Evolutionary conservation across 2,329 filamentous ascomycete species (phyloP), one percentile per base, ranked within the genome.

Genomic region (Ceratocystis eucalypticola): DNA sequence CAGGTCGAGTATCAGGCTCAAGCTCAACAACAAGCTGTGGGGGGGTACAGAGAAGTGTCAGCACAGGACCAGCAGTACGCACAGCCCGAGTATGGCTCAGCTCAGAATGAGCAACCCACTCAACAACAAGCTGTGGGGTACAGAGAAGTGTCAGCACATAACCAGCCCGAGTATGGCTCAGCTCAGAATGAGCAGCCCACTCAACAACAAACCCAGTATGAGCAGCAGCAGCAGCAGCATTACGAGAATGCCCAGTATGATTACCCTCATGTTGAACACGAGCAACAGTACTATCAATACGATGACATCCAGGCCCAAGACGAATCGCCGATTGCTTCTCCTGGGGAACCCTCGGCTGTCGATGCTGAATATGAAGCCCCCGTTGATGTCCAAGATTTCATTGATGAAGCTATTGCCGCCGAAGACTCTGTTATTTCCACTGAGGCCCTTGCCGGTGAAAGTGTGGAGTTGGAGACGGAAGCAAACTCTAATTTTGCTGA

Each of bases 1-100:
- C 62, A 64, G 25, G 37, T 53, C 28, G 22, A 64, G 46, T 64
- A 64, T 30, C 45, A 25, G 12, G 45, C 28, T 28, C 55, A 59
- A 15, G 28, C 28, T 15, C 61, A 28, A 30, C 25, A 37, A 17
- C 25, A 57, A 28, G 28, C 15, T 20, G 55, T n/a, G 33, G 30
- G 3, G 33, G 30, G 3, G 15, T 59, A 59, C 28, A 15, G 33
- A 28, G 25, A 30, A 30, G 25, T 8, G 28, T 5, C 55, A 33
- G 4, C n/a, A 2, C 25, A 59, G 12, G 55, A 12, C 4, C 55
- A 59, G 17, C 55, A 20, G 17, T 59, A 59, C 30, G 55, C 30
- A 25, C 55, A 59, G 17, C 55, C 55, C 17, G 55, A 37, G 17
- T 33, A 59, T 30, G 53, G 33, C 28, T 33, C 53, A 22, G 53